Evolutionary conservation across 352 stramenopile species (phyloP).

Genomic region (Pythium biforme): DNA sequence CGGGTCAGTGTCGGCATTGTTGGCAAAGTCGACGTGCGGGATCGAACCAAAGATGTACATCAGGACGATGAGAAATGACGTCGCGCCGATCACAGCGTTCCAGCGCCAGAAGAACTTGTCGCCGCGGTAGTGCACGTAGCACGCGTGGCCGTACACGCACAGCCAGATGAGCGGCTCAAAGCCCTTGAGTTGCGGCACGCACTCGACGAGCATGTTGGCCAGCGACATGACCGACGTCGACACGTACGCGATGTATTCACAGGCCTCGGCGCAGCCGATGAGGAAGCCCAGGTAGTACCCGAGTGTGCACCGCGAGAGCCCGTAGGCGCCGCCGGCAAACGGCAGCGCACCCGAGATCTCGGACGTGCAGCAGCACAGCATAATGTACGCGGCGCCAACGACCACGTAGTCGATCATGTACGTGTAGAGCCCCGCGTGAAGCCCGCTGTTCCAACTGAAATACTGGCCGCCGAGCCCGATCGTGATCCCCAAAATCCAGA

Average conservation of each 20-base stretch:
- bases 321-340: slow-evolving; percentile 35
- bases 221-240: slow-evolving; percentile 25
- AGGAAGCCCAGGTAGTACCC: slow-evolving; percentile 30
- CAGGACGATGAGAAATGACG: slow-evolving; percentile 18
- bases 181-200: slow-evolving; percentile 5
- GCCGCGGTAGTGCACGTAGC: slow-evolving; percentile 25
- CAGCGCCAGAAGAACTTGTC: slow-evolving; percentile 31
- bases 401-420: slow-evolving; percentile 29
- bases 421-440: slow-evolving; percentile 25
- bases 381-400: slow-evolving; percentile 28
- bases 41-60: slow-evolving; percentile 28
- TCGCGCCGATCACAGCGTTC: slow-evolving; percentile 22
- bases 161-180: slow-evolving; percentile 30
- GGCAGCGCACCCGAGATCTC: slow-evolving; percentile 30
- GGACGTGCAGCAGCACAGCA: slow-evolving; percentile 29
- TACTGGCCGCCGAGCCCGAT: slow-evolving; percentile 37
- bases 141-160: slow-evolving; percentile 25
- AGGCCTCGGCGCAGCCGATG: slow-evolving; percentile 31
- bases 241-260: slow-evolving; percentile 36
- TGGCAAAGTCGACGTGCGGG: slow-evolving; percentile 23
- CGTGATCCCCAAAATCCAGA: slow-evolving; percentile 31
- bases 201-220: slow-evolving; percentile 26
- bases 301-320: slow-evolving; percentile 30
- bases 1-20: slow-evolving; percentile 19
- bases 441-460: slow-evolving; percentile 32